Conservation (phyloP, 139 green algal genomes). For the Diplosphaera chodatii region DNA sequence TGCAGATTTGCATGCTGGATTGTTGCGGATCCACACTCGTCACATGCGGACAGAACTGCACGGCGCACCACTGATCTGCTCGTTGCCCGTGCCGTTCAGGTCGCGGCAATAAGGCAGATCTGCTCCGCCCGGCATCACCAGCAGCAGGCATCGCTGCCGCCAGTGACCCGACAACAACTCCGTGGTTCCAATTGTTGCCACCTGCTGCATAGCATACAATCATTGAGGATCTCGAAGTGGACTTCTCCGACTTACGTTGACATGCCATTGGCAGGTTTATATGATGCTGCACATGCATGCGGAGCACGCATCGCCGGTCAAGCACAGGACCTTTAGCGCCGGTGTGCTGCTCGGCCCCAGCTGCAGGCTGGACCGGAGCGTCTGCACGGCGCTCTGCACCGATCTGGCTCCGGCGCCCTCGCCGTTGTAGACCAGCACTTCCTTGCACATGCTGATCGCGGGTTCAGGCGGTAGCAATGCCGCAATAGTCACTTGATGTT, state of each 20-base stretch:
- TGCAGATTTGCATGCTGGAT: too few species aligned
- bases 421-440: constrained; percentile 35
- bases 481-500: too few species aligned
- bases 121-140: constrained; percentile 68
- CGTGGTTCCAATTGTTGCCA: constrained; percentile 22
- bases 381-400: constrained; percentile 18
- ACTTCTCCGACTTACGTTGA: neutral
- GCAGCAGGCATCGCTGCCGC: constrained; percentile 22
- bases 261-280: too few species aligned
- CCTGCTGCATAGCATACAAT: constrained; percentile 12
- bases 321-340: neutral
- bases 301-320: too few species aligned
- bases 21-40: too few species aligned
- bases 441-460: too few species aligned
- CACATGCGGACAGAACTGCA: neutral
- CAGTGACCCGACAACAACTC: constrained; percentile 50
- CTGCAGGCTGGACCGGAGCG: constrained; percentile 20
- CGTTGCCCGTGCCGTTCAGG: constrained; percentile 62
- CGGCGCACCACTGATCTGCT: constrained; percentile 40
- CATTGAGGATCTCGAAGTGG: too few species aligned
- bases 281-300: neutral
- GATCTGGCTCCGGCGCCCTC: constrained; percentile 47
- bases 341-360: neutral
- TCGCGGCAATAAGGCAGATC: constrained; percentile 70
- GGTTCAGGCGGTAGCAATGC: too few species aligned